Base-by-base conservation (phyloP, 306 rosid species). In the Inga oerstediana region DNA sequence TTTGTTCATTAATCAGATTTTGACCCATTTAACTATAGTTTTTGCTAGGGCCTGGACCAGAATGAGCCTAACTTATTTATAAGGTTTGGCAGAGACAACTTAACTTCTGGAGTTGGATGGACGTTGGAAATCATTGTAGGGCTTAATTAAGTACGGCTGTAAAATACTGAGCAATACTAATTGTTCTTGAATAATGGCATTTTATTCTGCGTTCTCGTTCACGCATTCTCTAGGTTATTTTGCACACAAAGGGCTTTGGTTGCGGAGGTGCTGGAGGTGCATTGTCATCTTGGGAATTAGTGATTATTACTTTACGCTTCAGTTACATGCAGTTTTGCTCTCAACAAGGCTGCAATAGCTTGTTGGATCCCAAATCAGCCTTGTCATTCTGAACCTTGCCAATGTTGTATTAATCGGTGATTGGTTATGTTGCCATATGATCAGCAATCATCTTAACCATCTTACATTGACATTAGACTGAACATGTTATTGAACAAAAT, bases 261-360 rank as follows among this genome's bases (percentile, higher is more conserved):
- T 5, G 48, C 48, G 48, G 51, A 32, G 49, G 45, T 77, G 75
- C 77, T 41, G 48, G 51, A 32, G 49, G 45, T 77, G 75, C 77
- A 79, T 37, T 80, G 22, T 75, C 58, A 1, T 72, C 5, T 12
- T 13, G 14, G 20, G 78, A 71, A 65, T n/a, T 4, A 70, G 78
- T 74, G 52, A 20, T 48, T 49, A 56, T 49, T 64, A 37, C 24
- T 24, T 61, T 10, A 48, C 24, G 5, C 76, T 76, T 58, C 82
- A 51, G 30, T 77, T 41, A 68, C 82, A 12, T 51, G 73, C 39
- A 43, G 12, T 61, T 19, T 72, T 51, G 32, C 39, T 32, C 77
- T 45, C 35, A 58, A 45, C 82, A 24, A 37, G 52, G 54, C 52
- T 48, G 66, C 44, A 30, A 37, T 43, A 77, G 58, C 61, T 69